These are phyloP conservation scores for Ramichloridium luteum DNA, from an alignment of 2,329 filamentous ascomycete species.

Conservation along the genomic window DNA sequence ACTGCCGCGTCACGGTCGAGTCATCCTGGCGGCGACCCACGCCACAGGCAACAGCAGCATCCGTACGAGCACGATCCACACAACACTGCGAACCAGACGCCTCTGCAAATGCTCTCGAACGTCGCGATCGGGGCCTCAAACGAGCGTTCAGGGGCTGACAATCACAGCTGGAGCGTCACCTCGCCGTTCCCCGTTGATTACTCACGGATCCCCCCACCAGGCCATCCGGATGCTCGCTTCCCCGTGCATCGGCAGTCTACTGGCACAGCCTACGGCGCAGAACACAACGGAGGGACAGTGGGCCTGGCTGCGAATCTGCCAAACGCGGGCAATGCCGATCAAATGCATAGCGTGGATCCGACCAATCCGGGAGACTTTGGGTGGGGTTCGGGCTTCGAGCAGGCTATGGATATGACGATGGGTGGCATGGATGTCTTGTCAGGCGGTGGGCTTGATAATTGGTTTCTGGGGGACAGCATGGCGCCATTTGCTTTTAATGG, in stretches of 20 bases:
- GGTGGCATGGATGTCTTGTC: constrained; percentile 21
- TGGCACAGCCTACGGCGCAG: constrained; percentile 4
- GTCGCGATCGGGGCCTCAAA: constrained; percentile 12
- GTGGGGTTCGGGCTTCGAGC: constrained; percentile 25
- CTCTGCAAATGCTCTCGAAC: constrained; percentile 17
- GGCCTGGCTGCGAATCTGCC: constrained; percentile 1
- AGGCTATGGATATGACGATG: constrained; percentile 26
- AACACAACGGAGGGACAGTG: no score
- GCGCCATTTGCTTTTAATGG: constrained; percentile 17
- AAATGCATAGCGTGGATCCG: constrained; percentile 7
- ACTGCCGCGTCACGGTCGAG: constrained; percentile 8
- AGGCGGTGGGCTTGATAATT: constrained; percentile 21
- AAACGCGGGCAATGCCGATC: constrained; percentile 1
- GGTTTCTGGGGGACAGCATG: constrained; percentile 22
- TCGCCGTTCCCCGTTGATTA: constrained; percentile 13
- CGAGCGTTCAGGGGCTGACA: not conserved
- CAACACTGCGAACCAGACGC: constrained; percentile 8
- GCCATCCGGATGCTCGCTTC: constrained; percentile 11
- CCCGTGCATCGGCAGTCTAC: constrained; percentile 6
- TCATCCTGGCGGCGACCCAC: constrained; percentile 7
- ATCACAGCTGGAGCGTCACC: constrained; percentile 14
- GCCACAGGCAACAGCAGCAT: constrained; percentile 3
- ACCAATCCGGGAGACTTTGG: constrained; percentile 15
- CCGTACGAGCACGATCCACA: not conserved
- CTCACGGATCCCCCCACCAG: constrained; percentile 6